Conservation (phyloP, 2,329 filamentous ascomycete species). For the Monosporascus sp. region DNA sequence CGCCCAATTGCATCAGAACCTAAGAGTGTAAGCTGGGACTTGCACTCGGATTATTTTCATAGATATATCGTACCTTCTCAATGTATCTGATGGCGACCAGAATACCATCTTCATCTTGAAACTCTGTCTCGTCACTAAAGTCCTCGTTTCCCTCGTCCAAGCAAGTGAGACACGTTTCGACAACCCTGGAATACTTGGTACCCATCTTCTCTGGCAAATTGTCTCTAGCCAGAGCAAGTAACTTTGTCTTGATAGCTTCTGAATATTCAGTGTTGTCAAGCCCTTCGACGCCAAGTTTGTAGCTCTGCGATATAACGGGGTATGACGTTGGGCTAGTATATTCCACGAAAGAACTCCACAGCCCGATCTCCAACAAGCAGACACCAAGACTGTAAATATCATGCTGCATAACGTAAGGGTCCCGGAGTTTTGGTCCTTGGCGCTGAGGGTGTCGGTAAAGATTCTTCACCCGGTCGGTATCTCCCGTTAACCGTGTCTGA, state of each 20-base stretch:
- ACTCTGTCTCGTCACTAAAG: slow-evolving; percentile 22
- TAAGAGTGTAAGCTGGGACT: no score
- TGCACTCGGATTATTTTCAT: no score
- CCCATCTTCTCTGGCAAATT: slow-evolving; percentile 18
- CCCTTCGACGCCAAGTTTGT: slow-evolving; percentile 1
- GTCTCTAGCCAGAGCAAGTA: not conserved
- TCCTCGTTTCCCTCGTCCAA: slow-evolving; percentile 23
- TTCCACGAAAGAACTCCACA: slow-evolving; percentile 30
- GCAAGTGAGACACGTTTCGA: slow-evolving; percentile 26
- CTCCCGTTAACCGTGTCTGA: slow-evolving; percentile 4
- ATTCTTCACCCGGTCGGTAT: slow-evolving; percentile 9
- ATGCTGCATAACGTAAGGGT: slow-evolving; percentile 27
- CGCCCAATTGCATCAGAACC: no score
- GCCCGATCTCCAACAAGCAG: slow-evolving; percentile 42
- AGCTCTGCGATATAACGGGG: not conserved
- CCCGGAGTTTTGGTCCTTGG: slow-evolving; percentile 4
- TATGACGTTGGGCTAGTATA: not conserved
- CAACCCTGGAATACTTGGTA: slow-evolving; percentile 19
- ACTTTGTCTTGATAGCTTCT: not conserved
- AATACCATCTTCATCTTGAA: slow-evolving; percentile 22
- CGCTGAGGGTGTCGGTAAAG: slow-evolving; percentile 14
- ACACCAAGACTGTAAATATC: slow-evolving; percentile 49
- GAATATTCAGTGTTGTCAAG: no score
- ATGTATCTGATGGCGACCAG: slow-evolving; percentile 21
- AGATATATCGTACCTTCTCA: slow-evolving; percentile 14